A percentile compares a stretch with the other conserved stretches of the same genome.
phyloP scores from a whole-genome alignment of 495 filamentous ascomycete species.

The Aspergillus sparsus region DNA sequence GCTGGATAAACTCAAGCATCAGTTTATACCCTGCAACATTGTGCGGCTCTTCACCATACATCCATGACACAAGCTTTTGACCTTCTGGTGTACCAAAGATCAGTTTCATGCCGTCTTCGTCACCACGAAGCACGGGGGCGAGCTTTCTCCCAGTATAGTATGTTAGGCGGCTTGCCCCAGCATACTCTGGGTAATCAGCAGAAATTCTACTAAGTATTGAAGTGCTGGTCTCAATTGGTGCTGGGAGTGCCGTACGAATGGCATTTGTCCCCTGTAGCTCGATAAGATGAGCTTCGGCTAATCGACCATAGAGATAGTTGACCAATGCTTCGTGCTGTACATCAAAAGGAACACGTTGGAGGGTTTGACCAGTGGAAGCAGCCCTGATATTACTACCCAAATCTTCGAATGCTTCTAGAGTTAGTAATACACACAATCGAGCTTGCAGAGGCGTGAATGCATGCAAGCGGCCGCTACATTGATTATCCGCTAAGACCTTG shows the following conservation, averaged over 20 bases:
- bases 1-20: slow-evolving; percentile 46
- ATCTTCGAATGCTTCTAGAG: slow-evolving; percentile 47
- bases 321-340: slow-evolving; percentile 37
- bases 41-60: slow-evolving; percentile 48
- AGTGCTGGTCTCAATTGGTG: slow-evolving; percentile 36
- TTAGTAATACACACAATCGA: slow-evolving; percentile 40
- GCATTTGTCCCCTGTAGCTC: slow-evolving; percentile 33
- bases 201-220: slow-evolving; percentile 41
- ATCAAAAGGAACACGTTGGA: slow-evolving; percentile 35
- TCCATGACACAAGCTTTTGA: slow-evolving; percentile 43
- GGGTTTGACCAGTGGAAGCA: slow-evolving; percentile 33
- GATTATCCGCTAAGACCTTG: slow-evolving; percentile 38
- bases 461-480: slow-evolving; percentile 35
- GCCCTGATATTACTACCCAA: slow-evolving; percentile 38
- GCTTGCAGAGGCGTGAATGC: slow-evolving; percentile 31
- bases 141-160: slow-evolving; percentile 45
- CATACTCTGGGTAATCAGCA: slow-evolving; percentile 38
- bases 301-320: slow-evolving; percentile 41
- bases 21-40: slow-evolving; percentile 42
- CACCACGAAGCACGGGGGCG: slow-evolving; percentile 43
- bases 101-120: slow-evolving; percentile 47
- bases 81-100: slow-evolving; percentile 51
- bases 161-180: slow-evolving; percentile 40
- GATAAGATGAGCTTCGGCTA: slow-evolving; percentile 46
- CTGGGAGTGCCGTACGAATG: slow-evolving; percentile 40